These are phyloP conservation scores for Paramecium octaurelia DNA, from an alignment of 73 alveolate genomes.

Conservation along the genomic window DNA sequence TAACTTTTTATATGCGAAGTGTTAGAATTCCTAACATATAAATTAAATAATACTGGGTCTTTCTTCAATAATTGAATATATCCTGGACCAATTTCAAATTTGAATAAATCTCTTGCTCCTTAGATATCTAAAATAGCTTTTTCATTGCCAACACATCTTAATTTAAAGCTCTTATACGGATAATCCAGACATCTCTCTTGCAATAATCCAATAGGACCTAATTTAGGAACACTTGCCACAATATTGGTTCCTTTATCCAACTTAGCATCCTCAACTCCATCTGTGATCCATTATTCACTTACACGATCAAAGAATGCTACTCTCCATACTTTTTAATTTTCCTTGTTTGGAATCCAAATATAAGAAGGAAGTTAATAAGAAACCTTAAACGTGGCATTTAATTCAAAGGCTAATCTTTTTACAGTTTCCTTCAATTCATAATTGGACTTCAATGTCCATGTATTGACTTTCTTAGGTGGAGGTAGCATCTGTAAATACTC, in stretches of 20 bases:
- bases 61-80: slow-evolving; percentile 68
- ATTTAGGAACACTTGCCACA: slow-evolving; percentile 62
- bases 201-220: slow-evolving; percentile 73
- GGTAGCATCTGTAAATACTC: slow-evolving; percentile 63
- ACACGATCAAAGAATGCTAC: slow-evolving; percentile 77
- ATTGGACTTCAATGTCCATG: slow-evolving; percentile 37
- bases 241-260: slow-evolving; percentile 59
- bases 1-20: slow-evolving; percentile 62
- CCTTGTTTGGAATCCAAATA: slow-evolving; percentile 64
- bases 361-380: slow-evolving; percentile 70
- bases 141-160: slow-evolving; percentile 75
- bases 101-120: slow-evolving; percentile 67
- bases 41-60: slow-evolving; percentile 60
- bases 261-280: slow-evolving; percentile 66
- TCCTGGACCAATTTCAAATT: slow-evolving; percentile 75
- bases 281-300: slow-evolving; percentile 69
- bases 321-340: slow-evolving; percentile 66
- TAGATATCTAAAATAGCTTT: slow-evolving; percentile 70
- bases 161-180: slow-evolving; percentile 76
- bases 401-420: slow-evolving; percentile 47
- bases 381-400: slow-evolving; percentile 40
- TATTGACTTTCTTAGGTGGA: slow-evolving; percentile 38
- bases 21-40: slow-evolving; percentile 49
- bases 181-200: slow-evolving; percentile 75
- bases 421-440: slow-evolving; percentile 56